phyloP scores from a whole-genome alignment of 164 flowering plant genomes.

The Nymphaea colorata region DNA sequence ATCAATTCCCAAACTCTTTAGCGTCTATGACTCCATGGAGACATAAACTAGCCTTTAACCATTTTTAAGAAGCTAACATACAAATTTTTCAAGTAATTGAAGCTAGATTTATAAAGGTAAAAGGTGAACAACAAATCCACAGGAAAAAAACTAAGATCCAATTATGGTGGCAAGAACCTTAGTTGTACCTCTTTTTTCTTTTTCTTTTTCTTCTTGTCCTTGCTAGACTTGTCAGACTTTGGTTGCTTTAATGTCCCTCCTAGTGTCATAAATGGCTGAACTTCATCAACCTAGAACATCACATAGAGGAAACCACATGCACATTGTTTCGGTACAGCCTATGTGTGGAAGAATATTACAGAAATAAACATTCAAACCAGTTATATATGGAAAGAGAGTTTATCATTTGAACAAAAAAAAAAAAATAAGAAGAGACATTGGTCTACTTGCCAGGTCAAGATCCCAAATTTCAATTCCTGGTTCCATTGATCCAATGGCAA shows the following conservation, averaged over 20 bases:
- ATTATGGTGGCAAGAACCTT: not conserved
- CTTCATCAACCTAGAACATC: constrained; percentile 56
- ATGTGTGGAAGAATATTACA: not conserved
- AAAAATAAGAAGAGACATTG: not conserved
- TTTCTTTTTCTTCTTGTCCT: not conserved
- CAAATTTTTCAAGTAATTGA: no score
- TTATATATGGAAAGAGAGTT: not conserved
- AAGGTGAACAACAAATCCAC: no score
- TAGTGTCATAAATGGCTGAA: constrained; percentile 51
- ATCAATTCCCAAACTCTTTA: no score
- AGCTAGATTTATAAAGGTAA: no score
- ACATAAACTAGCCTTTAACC: no score
- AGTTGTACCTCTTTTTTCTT: not conserved
- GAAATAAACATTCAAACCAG: not conserved
- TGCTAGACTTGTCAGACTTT: not conserved
- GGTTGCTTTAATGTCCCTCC: constrained; percentile 50
- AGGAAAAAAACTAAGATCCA: not conserved
- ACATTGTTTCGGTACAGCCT: not conserved
- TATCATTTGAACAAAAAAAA: not conserved
- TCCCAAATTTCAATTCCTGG: constrained; percentile 97
- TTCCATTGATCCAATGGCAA: constrained; percentile 81
- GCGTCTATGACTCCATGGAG: no score
- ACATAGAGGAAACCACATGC: not conserved
- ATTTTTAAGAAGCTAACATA: no score
- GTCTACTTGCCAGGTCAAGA: constrained; percentile 67